Conservation (phyloP, 345 rosid species). For the Populus davidiana region DNA sequence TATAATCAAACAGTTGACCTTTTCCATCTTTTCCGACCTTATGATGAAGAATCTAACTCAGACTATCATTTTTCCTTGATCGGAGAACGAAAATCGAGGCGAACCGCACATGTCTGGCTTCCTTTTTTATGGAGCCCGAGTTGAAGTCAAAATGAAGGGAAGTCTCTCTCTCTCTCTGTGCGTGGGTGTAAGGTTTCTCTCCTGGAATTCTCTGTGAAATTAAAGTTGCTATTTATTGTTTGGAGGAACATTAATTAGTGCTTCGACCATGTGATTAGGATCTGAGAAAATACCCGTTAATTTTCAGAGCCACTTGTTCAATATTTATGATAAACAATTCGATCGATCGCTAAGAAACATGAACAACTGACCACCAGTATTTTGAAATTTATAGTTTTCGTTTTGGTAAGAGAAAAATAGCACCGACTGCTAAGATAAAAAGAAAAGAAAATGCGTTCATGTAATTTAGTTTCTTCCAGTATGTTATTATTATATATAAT, state of each 20-base stretch:
- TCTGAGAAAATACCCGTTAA: slow-evolving; percentile 25
- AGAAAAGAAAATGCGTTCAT: too few species aligned
- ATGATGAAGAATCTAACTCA: slow-evolving; percentile 24
- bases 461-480: too few species aligned
- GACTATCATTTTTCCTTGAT: slow-evolving; percentile 1
- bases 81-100: slow-evolving; percentile 33
- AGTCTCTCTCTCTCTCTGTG: too few species aligned
- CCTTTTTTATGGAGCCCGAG: background rate
- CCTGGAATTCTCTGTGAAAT: background rate
- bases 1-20: slow-evolving; percentile 6
- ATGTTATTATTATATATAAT: too few species aligned
- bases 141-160: background rate
- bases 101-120: slow-evolving; percentile 30
- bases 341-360: background rate
- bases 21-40: slow-evolving; percentile 22
- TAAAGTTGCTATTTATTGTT: background rate
- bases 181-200: background rate
- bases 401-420: too few species aligned
- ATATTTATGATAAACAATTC: background rate
- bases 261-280: slow-evolving; percentile 20
- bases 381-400: too few species aligned
- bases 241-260: background rate
- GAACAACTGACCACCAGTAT: background rate
- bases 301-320: background rate
- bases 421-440: too few species aligned